These are phyloP conservation scores for Tetracladium maxilliforme DNA, from an alignment of 2,329 filamentous ascomycete genomes.

Conservation along the genomic window DNA sequence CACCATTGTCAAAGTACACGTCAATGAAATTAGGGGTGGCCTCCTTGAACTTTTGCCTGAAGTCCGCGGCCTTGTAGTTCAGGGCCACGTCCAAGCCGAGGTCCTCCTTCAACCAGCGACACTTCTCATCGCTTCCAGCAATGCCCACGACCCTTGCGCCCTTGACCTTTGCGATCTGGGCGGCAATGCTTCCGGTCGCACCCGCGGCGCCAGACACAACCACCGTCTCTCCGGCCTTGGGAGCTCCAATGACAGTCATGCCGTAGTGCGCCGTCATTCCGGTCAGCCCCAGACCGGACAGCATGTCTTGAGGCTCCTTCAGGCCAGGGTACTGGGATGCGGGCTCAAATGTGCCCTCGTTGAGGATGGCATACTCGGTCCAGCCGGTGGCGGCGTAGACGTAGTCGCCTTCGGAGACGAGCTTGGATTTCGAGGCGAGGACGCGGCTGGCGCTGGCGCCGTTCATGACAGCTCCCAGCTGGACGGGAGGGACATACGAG, in stretches of 20 bases:
- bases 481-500: slow-evolving; percentile 54
- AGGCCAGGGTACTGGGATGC: no score
- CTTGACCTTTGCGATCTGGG: slow-evolving; percentile 1
- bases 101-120: not conserved
- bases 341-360: slow-evolving; percentile 34
- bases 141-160: not conserved
- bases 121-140: not conserved
- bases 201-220: not conserved
- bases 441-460: slow-evolving; percentile 45
- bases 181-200: not conserved
- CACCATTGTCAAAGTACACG: slow-evolving; percentile 1
- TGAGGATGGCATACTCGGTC: slow-evolving; percentile 48
- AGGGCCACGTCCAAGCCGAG: not conserved
- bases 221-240: slow-evolving; percentile 57
- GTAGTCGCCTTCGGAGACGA: slow-evolving; percentile 39
- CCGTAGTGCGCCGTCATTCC: slow-evolving; percentile 68
- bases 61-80: not conserved
- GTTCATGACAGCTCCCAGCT: slow-evolving; percentile 55
- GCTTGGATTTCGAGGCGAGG: slow-evolving; percentile 39
- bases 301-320: no score
- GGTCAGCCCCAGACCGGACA: slow-evolving; percentile 46
- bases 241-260: slow-evolving; percentile 51
- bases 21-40: slow-evolving; percentile 16
- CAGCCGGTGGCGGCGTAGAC: slow-evolving; percentile 44
- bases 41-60: not conserved